These are phyloP conservation scores for Rhizoclosmatium globosum DNA, from an alignment of 192 early-diverging fungal genomes.

Conservation along the genomic window DNA sequence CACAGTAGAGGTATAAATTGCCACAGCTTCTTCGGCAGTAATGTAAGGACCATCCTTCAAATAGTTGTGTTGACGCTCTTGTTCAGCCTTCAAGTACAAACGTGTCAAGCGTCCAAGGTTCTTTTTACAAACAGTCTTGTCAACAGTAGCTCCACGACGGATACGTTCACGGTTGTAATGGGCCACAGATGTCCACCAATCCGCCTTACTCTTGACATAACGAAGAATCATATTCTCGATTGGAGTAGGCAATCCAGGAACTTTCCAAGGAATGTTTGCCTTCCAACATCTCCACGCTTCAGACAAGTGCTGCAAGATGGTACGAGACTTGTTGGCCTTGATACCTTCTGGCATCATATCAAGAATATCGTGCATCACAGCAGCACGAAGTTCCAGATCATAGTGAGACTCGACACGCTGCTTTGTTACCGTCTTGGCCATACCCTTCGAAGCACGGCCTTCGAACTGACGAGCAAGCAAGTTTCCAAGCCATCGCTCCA, in stretches of 20 bases:
- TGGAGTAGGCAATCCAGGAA: slow-evolving; percentile 95
- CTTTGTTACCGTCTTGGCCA: slow-evolving; percentile 98
- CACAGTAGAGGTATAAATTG: slow-evolving; percentile 96
- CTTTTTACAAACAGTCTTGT: slow-evolving; percentile 99
- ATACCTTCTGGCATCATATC: slow-evolving; percentile 99
- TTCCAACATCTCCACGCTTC: slow-evolving; percentile 96
- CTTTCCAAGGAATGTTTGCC: slow-evolving; percentile 99
- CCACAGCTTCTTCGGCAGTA: slow-evolving; percentile 96
- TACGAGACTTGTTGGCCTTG: slow-evolving; percentile 94
- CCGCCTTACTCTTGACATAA: slow-evolving; percentile 99
- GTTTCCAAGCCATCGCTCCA: slow-evolving; percentile 99
- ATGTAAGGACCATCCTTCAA: slow-evolving; percentile 99
- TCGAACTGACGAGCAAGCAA: slow-evolving; percentile 99
- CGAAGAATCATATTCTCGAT: slow-evolving; percentile 99
- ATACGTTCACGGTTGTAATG: slow-evolving; percentile 99
- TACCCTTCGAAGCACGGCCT: slow-evolving; percentile 95
- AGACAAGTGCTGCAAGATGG: slow-evolving; percentile 93
- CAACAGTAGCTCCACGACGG: slow-evolving; percentile 96
- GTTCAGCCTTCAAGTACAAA: slow-evolving; percentile 98
- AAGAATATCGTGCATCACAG: slow-evolving; percentile 98
- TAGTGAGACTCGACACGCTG: slow-evolving; percentile 99
- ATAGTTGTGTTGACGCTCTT: slow-evolving; percentile 99
- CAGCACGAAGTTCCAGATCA: slow-evolving; percentile 96
- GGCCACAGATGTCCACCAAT: slow-evolving; percentile 99
- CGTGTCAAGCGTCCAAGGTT: slow-evolving; percentile 98